phyloP scores from a whole-genome alignment of 805 yeast genomes.

The Saccharomycopsis oosterbeekiorum region DNA sequence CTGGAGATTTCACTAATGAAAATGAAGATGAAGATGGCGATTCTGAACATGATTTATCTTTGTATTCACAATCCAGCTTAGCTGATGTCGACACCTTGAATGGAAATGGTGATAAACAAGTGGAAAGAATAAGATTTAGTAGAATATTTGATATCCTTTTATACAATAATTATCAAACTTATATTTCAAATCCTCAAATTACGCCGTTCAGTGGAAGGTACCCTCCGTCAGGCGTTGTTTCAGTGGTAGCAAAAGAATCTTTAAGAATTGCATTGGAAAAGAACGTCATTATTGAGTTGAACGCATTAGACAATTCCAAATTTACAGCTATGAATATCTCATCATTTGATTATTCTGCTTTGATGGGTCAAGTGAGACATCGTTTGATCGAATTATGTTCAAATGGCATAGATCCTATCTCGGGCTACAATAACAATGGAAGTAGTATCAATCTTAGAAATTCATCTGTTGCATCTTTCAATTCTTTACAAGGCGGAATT shows the following conservation, averaged over 20 bases:
- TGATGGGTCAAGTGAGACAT: constrained; percentile 30
- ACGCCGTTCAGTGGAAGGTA: constrained; percentile 58
- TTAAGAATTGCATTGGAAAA: constrained; percentile 28
- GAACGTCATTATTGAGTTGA: constrained; percentile 30
- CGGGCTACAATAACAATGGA: neutral
- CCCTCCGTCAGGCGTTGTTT: constrained; percentile 61
- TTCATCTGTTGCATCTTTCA: constrained; percentile 10
- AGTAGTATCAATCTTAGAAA: constrained; percentile 2
- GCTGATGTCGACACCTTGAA: constrained; percentile 5
- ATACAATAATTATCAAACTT: constrained; percentile 32
- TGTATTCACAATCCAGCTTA: constrained; percentile 15
- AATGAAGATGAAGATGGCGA: constrained; percentile 5
- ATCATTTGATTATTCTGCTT: constrained; percentile 2
- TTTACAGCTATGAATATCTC: neutral
- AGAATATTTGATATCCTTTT: constrained; percentile 12
- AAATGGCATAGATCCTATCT: neutral
- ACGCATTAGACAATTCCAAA: constrained; percentile 27
- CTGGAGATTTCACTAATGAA: neutral
- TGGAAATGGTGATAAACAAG: neutral
- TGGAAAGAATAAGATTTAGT: constrained; percentile 5
- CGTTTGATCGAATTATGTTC: constrained; percentile 23
- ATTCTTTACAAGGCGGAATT: constrained; percentile 3
- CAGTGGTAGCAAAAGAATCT: constrained; percentile 49
- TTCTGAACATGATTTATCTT: constrained; percentile 9
- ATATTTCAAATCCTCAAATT: constrained; percentile 46